Conservation (phyloP, 1,139 yeast species). For the Nadsonia starkeyi-henricii region DNA sequence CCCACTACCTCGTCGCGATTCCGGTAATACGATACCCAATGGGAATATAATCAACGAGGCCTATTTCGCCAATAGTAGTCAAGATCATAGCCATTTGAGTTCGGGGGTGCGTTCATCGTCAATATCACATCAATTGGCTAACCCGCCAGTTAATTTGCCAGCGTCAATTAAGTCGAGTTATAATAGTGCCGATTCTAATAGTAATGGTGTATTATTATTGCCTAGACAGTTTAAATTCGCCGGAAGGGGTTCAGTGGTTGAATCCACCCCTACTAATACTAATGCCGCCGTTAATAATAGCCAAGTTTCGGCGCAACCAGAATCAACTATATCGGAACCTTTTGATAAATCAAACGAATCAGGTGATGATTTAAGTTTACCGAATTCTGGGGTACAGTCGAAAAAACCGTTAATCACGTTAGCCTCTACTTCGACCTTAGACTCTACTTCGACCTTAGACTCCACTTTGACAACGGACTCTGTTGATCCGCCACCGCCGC, state of each 20-base stretch:
- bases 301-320: too few species aligned
- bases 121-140: slow-evolving; percentile 2
- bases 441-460: too few species aligned
- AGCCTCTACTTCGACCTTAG: too few species aligned
- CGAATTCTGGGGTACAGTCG: too few species aligned
- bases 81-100: slow-evolving; percentile 1
- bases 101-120: slow-evolving; percentile 1
- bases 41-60: neutral
- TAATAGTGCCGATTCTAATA: slow-evolving; percentile 8
- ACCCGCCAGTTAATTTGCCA: neutral
- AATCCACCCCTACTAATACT: too few species aligned
- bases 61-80: neutral
- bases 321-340: too few species aligned
- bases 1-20: neutral
- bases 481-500: too few species aligned
- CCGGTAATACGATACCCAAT: neutral
- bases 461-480: too few species aligned
- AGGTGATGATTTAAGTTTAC: too few species aligned
- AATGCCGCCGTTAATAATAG: too few species aligned
- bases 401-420: too few species aligned
- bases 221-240: slow-evolving; percentile 20
- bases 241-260: neutral
- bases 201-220: slow-evolving; percentile 18
- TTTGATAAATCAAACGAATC: too few species aligned
- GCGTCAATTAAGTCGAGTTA: neutral